Percentiles rank a stretch among this genome's conserved stretches.
Evolutionary conservation across 768 basidiomycete species (phyloP).

Genomic region (Lactifluus subvellereus): DNA sequence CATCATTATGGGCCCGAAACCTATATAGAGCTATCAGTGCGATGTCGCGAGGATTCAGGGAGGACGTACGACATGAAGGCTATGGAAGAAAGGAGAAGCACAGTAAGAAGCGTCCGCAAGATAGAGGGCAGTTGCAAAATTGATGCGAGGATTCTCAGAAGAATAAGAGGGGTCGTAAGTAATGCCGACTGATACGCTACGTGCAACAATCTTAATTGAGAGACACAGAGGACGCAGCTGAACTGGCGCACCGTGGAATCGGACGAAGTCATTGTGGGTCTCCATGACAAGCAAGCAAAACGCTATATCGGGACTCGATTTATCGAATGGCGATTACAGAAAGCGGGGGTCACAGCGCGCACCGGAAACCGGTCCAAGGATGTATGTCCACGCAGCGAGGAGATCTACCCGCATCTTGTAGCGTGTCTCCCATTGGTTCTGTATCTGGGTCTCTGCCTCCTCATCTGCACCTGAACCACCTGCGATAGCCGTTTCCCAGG

Average conservation of each 20-base stretch:
- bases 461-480: slow-evolving; percentile 34
- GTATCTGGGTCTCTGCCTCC: slow-evolving; percentile 36
- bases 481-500: slow-evolving; percentile 43
- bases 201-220: slow-evolving; percentile 15
- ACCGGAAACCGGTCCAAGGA: slow-evolving; percentile 72
- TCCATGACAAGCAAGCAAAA: slow-evolving; percentile 63
- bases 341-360: slow-evolving; percentile 42
- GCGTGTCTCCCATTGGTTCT: slow-evolving; percentile 66
- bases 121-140: slow-evolving; percentile 48
- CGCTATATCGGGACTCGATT: slow-evolving; percentile 60
- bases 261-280: slow-evolving; percentile 68
- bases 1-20: slow-evolving; percentile 48
- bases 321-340: slow-evolving; percentile 45
- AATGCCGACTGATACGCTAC: slow-evolving; percentile 77
- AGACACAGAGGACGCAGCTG: neutral
- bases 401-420: slow-evolving; percentile 63
- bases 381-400: slow-evolving; percentile 56
- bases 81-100: slow-evolving; percentile 39
- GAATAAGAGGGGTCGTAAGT: slow-evolving; percentile 54
- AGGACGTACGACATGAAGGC: slow-evolving; percentile 52
- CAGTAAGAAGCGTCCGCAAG: slow-evolving; percentile 44
- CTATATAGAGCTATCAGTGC: slow-evolving; percentile 28
- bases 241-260: slow-evolving; percentile 60
- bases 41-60: neutral
- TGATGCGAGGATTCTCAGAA: slow-evolving; percentile 50